A percentile compares a stretch with the other conserved stretches of the same genome.
These are phyloP conservation scores for Lenzites betulinus DNA, from an alignment of 768 basidiomycete genomes.

Conservation along the genomic window DNA sequence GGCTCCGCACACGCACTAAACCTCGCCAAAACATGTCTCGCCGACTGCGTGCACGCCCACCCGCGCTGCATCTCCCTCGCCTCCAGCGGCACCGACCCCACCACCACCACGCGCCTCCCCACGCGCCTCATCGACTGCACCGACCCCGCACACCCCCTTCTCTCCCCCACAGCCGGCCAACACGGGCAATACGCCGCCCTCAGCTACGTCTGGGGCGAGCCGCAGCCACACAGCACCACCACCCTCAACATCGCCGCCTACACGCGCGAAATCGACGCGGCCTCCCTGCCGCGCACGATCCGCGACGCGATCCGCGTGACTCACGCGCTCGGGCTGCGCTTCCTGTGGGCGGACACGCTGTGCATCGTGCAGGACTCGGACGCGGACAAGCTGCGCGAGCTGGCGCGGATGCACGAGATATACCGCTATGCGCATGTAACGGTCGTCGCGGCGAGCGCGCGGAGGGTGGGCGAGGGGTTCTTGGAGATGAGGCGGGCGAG, in stretches of 20 bases:
- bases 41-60: not conserved
- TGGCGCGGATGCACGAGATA: not conserved
- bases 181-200: not conserved
- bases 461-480: slow-evolving; percentile 4
- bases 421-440: slow-evolving; percentile 13
- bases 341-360: slow-evolving; percentile 18
- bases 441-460: slow-evolving; percentile 13
- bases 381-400: slow-evolving; percentile 11
- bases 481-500: slow-evolving; percentile 1
- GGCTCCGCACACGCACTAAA: not conserved
- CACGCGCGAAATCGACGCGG: not conserved
- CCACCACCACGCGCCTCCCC: not conserved
- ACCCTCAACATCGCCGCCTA: slow-evolving; percentile 4
- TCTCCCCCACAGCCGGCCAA: not conserved
- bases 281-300: slow-evolving; percentile 10
- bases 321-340: slow-evolving; percentile 6
- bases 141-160: not conserved
- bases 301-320: slow-evolving; percentile 9
- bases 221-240: slow-evolving; percentile 1
- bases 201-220: slow-evolving; percentile 1
- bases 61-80: not conserved
- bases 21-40: not conserved
- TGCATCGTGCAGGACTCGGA: slow-evolving; percentile 18
- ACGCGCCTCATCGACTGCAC: not conserved
- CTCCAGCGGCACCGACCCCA: too few species aligned